Evolutionary conservation across 768 basidiomycete genomes (phyloP), one percentile per base, ranked within the genome.

Genomic region (Agaricus blazei): DNA sequence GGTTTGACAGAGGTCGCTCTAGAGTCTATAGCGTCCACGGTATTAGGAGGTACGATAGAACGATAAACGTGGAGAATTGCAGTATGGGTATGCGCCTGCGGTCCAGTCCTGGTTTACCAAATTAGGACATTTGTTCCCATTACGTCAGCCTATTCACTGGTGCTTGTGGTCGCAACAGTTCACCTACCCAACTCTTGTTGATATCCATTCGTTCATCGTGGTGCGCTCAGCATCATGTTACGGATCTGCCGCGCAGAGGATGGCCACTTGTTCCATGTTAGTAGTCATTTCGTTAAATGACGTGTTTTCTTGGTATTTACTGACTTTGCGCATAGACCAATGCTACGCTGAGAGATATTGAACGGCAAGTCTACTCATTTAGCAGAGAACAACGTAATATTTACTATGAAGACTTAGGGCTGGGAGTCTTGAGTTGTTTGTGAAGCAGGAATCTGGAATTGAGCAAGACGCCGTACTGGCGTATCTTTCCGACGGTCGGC

Each of bases 401-500:
- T 62, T 11, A 64, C 41, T 14, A 29, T 48, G 36, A 19, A 27
- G 37, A 23, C 40, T 9, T 51, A 92, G 89, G 60, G 73, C 71
- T 34, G 84, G 82, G 38, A 84, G 76, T 61, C 74, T 93, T n/a
- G 89, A 92, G 61, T 57, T 70, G 8, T 90, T 91, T 59, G 65
- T 93, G 8, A 78, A 84, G 42, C 80, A 85, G 64, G 84, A 90
- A 63, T 85, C 82, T 43, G 86, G 86, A 7, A 73, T 91, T 15
- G 83, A 85, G 48, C 78, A 82, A 60, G 84, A 87, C 45, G 81
- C 81, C 24, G 76, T 87, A 9, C 72, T 93, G 31, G 88, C 88
- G 2, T 93, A 90, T 68, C 76, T 91, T 29, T 83, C 90, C 4
- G 90, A 93, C 65, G 90, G 90, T 3, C 78, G 82, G 43, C 80